Percentiles rank a stretch among this genome's conserved stretches.
Evolutionary conservation across 1,284 basidiomycete genomes (phyloP).

Genomic region (Ceratobasidium sp.): DNA sequence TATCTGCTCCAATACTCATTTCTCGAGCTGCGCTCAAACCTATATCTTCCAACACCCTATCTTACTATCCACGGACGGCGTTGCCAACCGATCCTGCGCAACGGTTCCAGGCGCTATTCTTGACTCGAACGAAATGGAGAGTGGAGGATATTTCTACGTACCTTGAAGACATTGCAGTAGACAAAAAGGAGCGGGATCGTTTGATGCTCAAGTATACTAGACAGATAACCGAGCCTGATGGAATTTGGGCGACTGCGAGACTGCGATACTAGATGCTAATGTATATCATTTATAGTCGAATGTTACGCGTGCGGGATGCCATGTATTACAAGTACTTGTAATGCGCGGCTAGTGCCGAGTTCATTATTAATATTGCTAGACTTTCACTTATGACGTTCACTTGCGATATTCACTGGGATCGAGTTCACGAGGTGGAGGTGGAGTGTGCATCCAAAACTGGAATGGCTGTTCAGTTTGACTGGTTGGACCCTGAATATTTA

Average conservation of each 20-base stretch:
- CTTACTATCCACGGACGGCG: conserved; percentile 74
- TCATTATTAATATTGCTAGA: no score
- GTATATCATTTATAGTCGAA: no score
- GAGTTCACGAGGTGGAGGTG: no score
- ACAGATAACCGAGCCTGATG: conserved; percentile 69
- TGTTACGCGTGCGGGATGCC: no score
- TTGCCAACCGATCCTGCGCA: conserved; percentile 76
- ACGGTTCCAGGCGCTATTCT: conserved; percentile 83
- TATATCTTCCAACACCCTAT: conserved; percentile 49
- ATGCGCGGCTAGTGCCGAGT: no score
- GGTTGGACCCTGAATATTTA: conserved; percentile 5
- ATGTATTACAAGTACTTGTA: no score
- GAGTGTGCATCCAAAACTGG: no score
- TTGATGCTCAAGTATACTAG: conserved; percentile 84
- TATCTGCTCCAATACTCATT: conserved; percentile 46
- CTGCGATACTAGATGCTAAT: conserved; percentile 50
- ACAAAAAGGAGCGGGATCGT: conserved; percentile 85
- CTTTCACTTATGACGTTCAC: no score
- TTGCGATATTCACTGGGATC: no score
- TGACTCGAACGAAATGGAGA: conserved; percentile 62
- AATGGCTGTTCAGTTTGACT: no score
- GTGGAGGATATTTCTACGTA: conserved; percentile 81
- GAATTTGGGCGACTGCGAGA: conserved; percentile 72
- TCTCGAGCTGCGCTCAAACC: conserved; percentile 25
- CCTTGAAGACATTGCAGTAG: conserved; percentile 76